These are phyloP conservation scores for Ramicandelaber brevisporus DNA, from an alignment of 192 early-diverging fungal genomes.

Conservation along the genomic window DNA sequence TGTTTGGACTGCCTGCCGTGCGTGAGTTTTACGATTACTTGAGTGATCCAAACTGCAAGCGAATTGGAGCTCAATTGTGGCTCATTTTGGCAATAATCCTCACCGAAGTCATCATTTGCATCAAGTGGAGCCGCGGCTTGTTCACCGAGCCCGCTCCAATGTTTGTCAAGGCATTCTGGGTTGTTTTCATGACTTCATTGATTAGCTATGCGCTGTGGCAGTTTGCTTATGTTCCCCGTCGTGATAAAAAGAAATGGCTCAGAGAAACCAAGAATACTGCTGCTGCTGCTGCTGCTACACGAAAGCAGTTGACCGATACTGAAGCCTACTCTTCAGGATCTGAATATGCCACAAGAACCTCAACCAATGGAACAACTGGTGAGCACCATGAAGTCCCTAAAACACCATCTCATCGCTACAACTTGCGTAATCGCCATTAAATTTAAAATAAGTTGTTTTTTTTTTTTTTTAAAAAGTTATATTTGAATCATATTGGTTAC, in stretches of 20 bases:
- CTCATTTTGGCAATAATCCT: constrained; percentile 59
- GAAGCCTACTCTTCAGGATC: not conserved
- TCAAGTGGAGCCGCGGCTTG: constrained; percentile 74
- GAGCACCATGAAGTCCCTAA: not conserved
- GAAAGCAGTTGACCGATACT: not conserved
- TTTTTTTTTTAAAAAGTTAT: constrained; percentile 7
- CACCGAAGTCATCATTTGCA: constrained; percentile 72
- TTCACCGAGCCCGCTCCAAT: constrained; percentile 56
- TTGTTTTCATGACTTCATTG: constrained; percentile 23
- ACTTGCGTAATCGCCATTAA: not conserved
- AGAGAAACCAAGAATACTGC: too few relatives aligned
- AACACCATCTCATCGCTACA: not conserved
- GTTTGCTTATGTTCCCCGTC: too few relatives aligned
- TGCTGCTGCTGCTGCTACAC: constrained; percentile 7
- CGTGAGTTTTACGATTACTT: constrained; percentile 84
- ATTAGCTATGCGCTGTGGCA: constrained; percentile 49
- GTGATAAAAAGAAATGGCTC: too few relatives aligned
- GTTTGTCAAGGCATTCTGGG: constrained; percentile 49
- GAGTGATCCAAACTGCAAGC: constrained; percentile 45
- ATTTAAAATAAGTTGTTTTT: constrained; percentile 3
- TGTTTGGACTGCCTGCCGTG: constrained; percentile 62
- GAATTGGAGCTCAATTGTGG: constrained; percentile 87
- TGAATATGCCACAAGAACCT: not conserved
- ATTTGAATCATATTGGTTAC: constrained; percentile 6
- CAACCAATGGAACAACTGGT: not conserved